Percentiles rank a stretch among this genome's conserved stretches.
Conservation (phyloP, 495 filamentous ascomycete genomes). For the Penicillium ucsense region DNA sequence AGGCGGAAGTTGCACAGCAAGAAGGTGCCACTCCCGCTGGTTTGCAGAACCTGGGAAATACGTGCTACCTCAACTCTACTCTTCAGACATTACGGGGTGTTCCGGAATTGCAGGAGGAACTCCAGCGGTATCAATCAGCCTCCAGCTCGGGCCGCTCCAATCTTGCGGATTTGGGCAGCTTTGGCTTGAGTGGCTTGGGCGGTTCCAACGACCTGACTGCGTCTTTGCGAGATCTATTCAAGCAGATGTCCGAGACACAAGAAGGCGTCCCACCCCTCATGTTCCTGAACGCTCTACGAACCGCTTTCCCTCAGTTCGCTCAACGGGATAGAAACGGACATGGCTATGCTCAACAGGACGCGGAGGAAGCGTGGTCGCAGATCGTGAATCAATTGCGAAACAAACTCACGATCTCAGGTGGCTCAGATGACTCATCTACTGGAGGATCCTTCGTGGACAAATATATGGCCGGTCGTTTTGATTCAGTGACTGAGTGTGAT, state of each 20-base stretch:
- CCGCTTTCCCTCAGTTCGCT: constrained; percentile 85
- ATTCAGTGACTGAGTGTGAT: constrained; percentile 69
- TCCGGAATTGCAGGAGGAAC: constrained; percentile 80
- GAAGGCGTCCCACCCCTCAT: constrained; percentile 75
- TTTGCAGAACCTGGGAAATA: constrained; percentile 88
- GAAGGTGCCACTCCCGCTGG: constrained; percentile 83
- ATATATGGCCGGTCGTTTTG: constrained; percentile 75
- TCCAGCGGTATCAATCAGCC: constrained; percentile 54
- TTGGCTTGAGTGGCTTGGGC: constrained; percentile 51
- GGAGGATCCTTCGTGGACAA: constrained; percentile 76
- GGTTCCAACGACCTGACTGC: constrained; percentile 64
- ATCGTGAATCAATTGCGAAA: constrained; percentile 78
- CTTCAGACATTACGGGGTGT: constrained; percentile 81
- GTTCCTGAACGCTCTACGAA: constrained; percentile 76
- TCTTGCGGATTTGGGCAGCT: constrained; percentile 42
- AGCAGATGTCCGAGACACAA: constrained; percentile 87
- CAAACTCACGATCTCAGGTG: constrained; percentile 61
- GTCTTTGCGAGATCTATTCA: constrained; percentile 79
- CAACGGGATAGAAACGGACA: constrained; percentile 70
- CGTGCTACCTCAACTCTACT: constrained; percentile 96
- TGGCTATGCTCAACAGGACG: constrained; percentile 92
- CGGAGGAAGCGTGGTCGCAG: constrained; percentile 96
- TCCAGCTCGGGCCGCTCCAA: constrained; percentile 23
- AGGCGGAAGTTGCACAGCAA: constrained; percentile 75
- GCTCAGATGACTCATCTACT: constrained; percentile 28